Evolutionary conservation across 805 yeast species (phyloP).

Genomic region (Barnettozyma populi): DNA sequence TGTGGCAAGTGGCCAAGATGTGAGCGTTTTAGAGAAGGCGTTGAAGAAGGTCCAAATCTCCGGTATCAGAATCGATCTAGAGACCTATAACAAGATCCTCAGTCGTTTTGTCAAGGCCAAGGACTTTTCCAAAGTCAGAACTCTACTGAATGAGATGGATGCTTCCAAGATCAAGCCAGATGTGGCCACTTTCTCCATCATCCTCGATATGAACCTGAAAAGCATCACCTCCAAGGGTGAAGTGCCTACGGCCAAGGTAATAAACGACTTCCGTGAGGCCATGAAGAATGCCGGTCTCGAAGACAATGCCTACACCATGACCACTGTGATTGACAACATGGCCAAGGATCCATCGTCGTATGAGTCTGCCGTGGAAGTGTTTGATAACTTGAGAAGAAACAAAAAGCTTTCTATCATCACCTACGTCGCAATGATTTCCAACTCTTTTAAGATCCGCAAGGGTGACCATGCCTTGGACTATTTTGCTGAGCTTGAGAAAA

Average conservation of each 20-base stretch:
- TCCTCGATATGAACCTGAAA: slow-evolving; percentile 51
- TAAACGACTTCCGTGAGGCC: slow-evolving; percentile 35
- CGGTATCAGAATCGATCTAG: slow-evolving; percentile 38
- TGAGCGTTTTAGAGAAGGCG: slow-evolving; percentile 10
- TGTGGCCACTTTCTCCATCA: slow-evolving; percentile 55
- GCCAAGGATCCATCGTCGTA: slow-evolving; percentile 41
- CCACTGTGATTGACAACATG: slow-evolving; percentile 51
- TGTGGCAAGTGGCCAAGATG: slow-evolving; percentile 11
- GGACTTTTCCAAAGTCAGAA: slow-evolving; percentile 41
- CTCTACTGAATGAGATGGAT: slow-evolving; percentile 43
- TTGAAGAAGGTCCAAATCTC: slow-evolving; percentile 15
- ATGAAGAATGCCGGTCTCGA: slow-evolving; percentile 35
- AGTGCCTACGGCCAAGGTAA: slow-evolving; percentile 33
- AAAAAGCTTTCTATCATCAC: slow-evolving; percentile 33
- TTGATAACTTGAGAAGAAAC: slow-evolving; percentile 33
- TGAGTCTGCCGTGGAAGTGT: slow-evolving; percentile 46
- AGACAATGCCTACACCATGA: slow-evolving; percentile 41
- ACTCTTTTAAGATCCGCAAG: slow-evolving; percentile 41
- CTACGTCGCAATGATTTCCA: slow-evolving; percentile 42
- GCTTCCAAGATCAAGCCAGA: slow-evolving; percentile 43
- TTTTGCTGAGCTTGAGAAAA: slow-evolving; percentile 31
- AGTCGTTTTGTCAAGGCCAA: slow-evolving; percentile 34
- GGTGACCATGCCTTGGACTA: slow-evolving; percentile 31
- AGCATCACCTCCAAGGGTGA: slow-evolving; percentile 37
- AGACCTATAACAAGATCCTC: slow-evolving; percentile 49